Percentiles rank a stretch among this genome's conserved stretches.
phyloP scores from a whole-genome alignment of 148 eudicot species.

The Chenopodium formosanum region DNA sequence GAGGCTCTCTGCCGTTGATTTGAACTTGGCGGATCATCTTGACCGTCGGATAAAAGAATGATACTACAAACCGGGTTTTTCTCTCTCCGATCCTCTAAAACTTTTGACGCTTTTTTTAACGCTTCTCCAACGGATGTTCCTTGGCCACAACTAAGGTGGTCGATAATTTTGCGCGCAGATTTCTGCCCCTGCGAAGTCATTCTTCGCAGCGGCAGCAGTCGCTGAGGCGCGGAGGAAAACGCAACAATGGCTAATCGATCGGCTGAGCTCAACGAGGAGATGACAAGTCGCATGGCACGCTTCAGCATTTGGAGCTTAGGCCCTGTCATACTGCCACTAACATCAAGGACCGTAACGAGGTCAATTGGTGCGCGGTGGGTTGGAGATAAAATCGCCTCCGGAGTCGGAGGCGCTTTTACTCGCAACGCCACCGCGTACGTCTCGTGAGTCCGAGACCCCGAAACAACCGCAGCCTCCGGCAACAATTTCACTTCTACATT shows the following conservation, averaged over 20 bases:
- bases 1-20: conserved; percentile 32
- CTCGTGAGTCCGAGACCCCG: conserved; percentile 47
- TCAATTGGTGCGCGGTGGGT: conserved; percentile 76
- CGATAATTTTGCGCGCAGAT: conserved; percentile 63
- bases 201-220: conserved; percentile 60
- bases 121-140: conserved; percentile 62
- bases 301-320: conserved; percentile 72
- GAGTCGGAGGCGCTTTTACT: conserved; percentile 60
- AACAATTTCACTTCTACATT: conserved; percentile 52
- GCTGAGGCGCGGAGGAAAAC: conserved; percentile 54
- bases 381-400: conserved; percentile 23
- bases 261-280: conserved; percentile 68
- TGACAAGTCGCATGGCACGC: conserved; percentile 75
- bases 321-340: conserved; percentile 67
- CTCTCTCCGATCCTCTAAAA: conserved; percentile 74
- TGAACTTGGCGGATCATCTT: conserved; percentile 31
- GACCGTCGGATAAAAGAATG: conserved; percentile 76
- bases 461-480: conserved; percentile 72
- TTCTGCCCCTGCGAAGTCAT: conserved; percentile 78
- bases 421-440: conserved; percentile 62
- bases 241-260: conserved; percentile 74
- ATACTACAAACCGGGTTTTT: conserved; percentile 81
- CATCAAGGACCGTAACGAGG: conserved; percentile 73
- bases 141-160: conserved; percentile 47
- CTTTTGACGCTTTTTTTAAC: conserved; percentile 53